Base-by-base conservation (phyloP, 345 rosid species). In the Rhodamnia argentea region DNA sequence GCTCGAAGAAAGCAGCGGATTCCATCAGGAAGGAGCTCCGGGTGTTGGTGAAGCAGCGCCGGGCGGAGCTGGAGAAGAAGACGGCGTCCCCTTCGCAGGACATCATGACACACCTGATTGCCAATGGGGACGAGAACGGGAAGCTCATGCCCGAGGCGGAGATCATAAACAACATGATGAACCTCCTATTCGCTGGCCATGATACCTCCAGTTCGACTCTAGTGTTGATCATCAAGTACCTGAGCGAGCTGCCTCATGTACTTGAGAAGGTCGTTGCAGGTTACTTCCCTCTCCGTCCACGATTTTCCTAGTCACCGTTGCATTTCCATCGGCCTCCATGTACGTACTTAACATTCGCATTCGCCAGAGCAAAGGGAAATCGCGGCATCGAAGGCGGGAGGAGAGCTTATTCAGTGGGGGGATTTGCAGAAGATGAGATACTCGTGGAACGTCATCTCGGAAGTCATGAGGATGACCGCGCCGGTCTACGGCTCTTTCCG, bases 391-490 rank as follows among this genome's bases (percentile, higher is more conserved):
- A 84, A 87, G 50, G 62, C 32, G 1, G 13, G 24, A 57, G 88
- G 84, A 15, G 86, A 84, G 54, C 27, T 82, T 23, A 26, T 87
- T 44, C 42, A 57, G 1, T 87, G 88, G 88, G 85, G 78, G 37
- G 85, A 84, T 16, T 23, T 86, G 59, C 85, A 57, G 85, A 82
- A 82, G 57, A 86, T 57, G 87, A 86, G 54, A 42, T 86, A 86
- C 40, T 56, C 87, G 52, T 82, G 87, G 87, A 82, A 86, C 24
- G 84, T 83, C 20, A 52, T 82, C 13, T 82, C 26, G 0, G 85
- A 86, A 82, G 82, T 82, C 7, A 22, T 82, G 58, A 86, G 87
- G 50, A 26, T 86, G 14, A 44, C 12, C 0, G 82, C 87, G 26
- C 85, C 85, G 10, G 10, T 62, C 8, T 27, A 22, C 54, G 85